Conservation (phyloP, 495 filamentous ascomycete species). For the Trichoderma orchidacearum region DNA sequence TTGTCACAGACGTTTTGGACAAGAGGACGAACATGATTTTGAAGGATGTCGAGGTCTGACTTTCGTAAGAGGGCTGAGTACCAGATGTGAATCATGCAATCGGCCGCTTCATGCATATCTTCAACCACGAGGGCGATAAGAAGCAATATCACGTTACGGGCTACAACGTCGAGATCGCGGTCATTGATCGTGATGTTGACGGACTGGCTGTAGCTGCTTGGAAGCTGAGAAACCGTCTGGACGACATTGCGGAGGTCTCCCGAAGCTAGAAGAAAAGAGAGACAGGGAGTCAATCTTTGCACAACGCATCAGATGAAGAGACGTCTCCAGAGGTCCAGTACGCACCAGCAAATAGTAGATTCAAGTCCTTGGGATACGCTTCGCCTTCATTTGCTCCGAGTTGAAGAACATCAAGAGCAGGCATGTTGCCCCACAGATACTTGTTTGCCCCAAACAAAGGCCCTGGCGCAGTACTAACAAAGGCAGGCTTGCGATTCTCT, state of each 20-base stretch:
- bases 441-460: neutral
- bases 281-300: neutral
- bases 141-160: conserved; percentile 32
- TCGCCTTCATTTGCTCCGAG: conserved; percentile 28
- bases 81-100: conserved; percentile 13
- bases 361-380: conserved; percentile 13
- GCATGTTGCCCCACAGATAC: conserved; percentile 29
- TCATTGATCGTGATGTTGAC: conserved; percentile 27
- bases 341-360: conserved; percentile 20
- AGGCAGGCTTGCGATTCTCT: neutral
- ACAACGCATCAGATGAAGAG: neutral
- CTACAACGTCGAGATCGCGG: conserved; percentile 23
- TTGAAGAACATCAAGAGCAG: conserved; percentile 29
- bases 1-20: conserved; percentile 8
- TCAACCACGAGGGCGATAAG: conserved; percentile 12
- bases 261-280: conserved; percentile 18
- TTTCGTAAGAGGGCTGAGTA: conserved; percentile 10
- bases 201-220: conserved; percentile 8
- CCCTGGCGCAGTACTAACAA: conserved; percentile 11
- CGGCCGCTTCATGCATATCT: neutral
- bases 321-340: neutral
- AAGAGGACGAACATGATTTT: conserved; percentile 1
- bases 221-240: conserved; percentile 22
- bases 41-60: neutral
- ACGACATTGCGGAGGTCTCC: conserved; percentile 32